Evolutionary conservation across 352 stramenopile species (phyloP).

Genomic region (Phytophthora sansomeana): DNA sequence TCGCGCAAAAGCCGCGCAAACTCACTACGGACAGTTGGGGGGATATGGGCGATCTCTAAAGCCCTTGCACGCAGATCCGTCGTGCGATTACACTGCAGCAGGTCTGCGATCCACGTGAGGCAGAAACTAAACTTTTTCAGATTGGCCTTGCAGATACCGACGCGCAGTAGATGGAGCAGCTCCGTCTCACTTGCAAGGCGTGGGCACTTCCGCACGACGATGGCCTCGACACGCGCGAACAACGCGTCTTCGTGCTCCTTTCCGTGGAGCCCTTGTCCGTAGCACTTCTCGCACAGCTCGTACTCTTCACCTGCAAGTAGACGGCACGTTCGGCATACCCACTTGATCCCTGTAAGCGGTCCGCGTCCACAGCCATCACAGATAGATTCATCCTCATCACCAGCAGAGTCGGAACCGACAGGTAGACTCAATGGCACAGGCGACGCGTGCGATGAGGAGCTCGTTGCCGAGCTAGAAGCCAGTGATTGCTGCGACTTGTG

Average conservation of each 20-base stretch:
- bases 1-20: conserved; percentile 73
- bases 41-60: conserved; percentile 78
- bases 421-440: conserved; percentile 25
- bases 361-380: conserved; percentile 74
- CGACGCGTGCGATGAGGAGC: conserved; percentile 29
- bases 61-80: conserved; percentile 71
- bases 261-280: conserved; percentile 73
- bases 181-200: conserved; percentile 58
- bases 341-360: conserved; percentile 61
- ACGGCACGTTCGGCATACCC: conserved; percentile 72
- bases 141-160: conserved; percentile 82
- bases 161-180: conserved; percentile 65
- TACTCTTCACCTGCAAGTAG: conserved; percentile 58
- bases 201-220: conserved; percentile 70
- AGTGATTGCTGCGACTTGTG: conserved; percentile 63
- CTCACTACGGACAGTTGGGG: conserved; percentile 67
- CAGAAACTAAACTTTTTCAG: conserved; percentile 87
- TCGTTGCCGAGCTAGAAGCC: conserved; percentile 15
- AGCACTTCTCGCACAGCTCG: conserved; percentile 80
- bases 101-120: conserved; percentile 80
- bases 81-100: conserved; percentile 69
- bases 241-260: conserved; percentile 73
- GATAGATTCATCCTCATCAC: conserved; percentile 62
- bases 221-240: conserved; percentile 69
- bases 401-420: conserved; percentile 15